A percentile compares a stretch with the other conserved stretches of the same genome.
Evolutionary conservation across 2,329 filamentous ascomycete species (phyloP).

Genomic region (Talaromyces sp.): DNA sequence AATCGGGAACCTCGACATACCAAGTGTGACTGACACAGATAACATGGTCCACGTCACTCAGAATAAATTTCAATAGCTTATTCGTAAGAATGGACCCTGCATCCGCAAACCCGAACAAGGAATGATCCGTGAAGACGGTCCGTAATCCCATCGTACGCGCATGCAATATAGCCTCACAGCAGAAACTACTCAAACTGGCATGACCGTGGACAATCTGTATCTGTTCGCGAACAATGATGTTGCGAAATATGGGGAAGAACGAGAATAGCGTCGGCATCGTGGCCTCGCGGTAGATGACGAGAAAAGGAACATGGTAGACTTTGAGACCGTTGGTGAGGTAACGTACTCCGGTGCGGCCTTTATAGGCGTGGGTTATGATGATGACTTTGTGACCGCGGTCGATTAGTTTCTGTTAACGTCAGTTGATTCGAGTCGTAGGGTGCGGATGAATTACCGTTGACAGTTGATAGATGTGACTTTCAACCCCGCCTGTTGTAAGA

Average conservation of each 20-base stretch:
- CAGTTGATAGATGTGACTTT: slow-evolving; percentile 97
- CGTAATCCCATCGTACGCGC: slow-evolving; percentile 92
- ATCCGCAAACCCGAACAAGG: slow-evolving; percentile 94
- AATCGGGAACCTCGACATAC: slow-evolving; percentile 44
- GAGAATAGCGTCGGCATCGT: slow-evolving; percentile 97
- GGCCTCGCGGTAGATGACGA: slow-evolving; percentile 89
- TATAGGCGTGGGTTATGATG: slow-evolving; percentile 92
- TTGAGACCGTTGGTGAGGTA: slow-evolving; percentile 98
- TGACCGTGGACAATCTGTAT: slow-evolving; percentile 99
- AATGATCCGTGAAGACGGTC: slow-evolving; percentile 97
- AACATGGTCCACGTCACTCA: slow-evolving; percentile 96
- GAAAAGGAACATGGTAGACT: slow-evolving; percentile 95
- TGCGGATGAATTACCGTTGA: slow-evolving; percentile 59
- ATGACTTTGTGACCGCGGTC: slow-evolving; percentile 98
- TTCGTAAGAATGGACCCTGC: slow-evolving; percentile 94
- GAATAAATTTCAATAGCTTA: slow-evolving; percentile 89
- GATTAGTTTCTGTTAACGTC: slow-evolving; percentile 69
- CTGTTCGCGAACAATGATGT: slow-evolving; percentile 88
- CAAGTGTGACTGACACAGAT: slow-evolving; percentile 98
- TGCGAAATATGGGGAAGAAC: slow-evolving; percentile 95
- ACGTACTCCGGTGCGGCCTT: slow-evolving; percentile 83
- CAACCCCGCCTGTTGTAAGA: slow-evolving; percentile 64
- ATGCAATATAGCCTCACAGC: slow-evolving; percentile 91
- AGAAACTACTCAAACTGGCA: slow-evolving; percentile 85
- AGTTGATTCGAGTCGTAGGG: slow-evolving; percentile 6